Evolutionary conservation across 805 yeast genomes (phyloP).

Genomic region (Metschnikowia similis): DNA sequence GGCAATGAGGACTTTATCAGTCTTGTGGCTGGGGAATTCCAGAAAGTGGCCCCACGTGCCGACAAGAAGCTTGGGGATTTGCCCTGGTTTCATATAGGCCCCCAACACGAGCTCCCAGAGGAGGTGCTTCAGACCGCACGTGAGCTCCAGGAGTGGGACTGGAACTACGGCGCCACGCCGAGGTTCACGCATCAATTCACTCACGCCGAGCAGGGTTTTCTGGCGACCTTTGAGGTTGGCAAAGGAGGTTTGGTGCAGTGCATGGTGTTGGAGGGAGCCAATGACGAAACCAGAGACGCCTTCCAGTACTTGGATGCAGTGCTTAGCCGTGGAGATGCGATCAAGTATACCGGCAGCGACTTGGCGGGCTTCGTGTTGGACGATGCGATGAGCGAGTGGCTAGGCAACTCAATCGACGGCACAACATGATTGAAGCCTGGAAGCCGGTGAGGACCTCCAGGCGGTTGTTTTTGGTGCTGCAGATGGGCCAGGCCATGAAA

Average conservation of each 20-base stretch:
- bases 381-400: slow-evolving; percentile 42
- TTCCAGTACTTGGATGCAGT: slow-evolving; percentile 33
- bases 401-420: slow-evolving; percentile 45
- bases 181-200: slow-evolving; percentile 53
- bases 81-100: slow-evolving; percentile 20
- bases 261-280: slow-evolving; percentile 15
- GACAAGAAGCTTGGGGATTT: background rate
- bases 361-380: slow-evolving; percentile 43
- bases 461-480: no score
- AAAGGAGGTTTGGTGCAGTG: slow-evolving; percentile 32
- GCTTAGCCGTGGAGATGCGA: slow-evolving; percentile 20
- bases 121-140: slow-evolving; percentile 39
- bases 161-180: slow-evolving; percentile 79
- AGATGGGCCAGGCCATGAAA: no score
- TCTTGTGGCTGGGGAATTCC: slow-evolving; percentile 41
- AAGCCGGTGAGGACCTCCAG: background rate
- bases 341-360: slow-evolving; percentile 40
- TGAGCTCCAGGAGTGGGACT: slow-evolving; percentile 56
- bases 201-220: slow-evolving; percentile 27
- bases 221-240: slow-evolving; percentile 43
- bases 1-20: slow-evolving; percentile 43
- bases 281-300: slow-evolving; percentile 6
- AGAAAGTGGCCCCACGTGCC: slow-evolving; percentile 17
- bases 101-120: slow-evolving; percentile 25
- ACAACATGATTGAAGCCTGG: slow-evolving; percentile 22